These are phyloP conservation scores for Penicillium ucsense DNA, from an alignment of 495 filamentous ascomycete species.

Conservation along the genomic window DNA sequence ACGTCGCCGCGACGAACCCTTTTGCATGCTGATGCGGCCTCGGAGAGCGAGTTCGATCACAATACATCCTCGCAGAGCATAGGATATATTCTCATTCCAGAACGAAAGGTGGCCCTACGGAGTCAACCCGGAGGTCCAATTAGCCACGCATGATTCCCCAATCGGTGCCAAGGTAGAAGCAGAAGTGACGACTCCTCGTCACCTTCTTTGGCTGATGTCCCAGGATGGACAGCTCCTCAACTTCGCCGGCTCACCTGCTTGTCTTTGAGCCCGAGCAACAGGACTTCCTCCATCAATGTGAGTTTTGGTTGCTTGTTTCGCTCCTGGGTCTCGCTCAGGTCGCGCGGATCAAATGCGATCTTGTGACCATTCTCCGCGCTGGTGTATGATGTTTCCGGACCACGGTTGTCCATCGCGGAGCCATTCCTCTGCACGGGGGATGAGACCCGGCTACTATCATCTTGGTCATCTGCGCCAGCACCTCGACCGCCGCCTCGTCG, in stretches of 20 bases:
- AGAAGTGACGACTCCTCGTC: no score
- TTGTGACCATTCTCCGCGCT: conserved; percentile 94
- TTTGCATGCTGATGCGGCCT: conserved; percentile 96
- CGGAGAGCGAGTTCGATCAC: conserved; percentile 95
- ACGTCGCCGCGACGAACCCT: conserved; percentile 81
- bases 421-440: conserved; percentile 55
- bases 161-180: neutral
- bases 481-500: conserved; percentile 61
- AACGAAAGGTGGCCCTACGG: conserved; percentile 89
- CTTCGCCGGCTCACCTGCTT: conserved; percentile 62
- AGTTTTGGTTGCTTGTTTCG: conserved; percentile 96
- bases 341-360: conserved; percentile 94
- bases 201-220: no score
- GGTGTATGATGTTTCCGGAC: conserved; percentile 85
- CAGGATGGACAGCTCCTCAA: no score
- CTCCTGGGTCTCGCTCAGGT: conserved; percentile 95
- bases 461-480: conserved; percentile 44
- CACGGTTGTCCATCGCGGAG: conserved; percentile 51
- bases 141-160: neutral
- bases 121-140: no score
- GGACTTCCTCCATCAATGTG: conserved; percentile 95
- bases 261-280: conserved; percentile 92
- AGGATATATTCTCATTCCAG: conserved; percentile 99
- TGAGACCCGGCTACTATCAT: conserved; percentile 54
- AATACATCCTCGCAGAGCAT: conserved; percentile 93